Evolutionary conservation across 1,284 basidiomycete genomes (phyloP).

Genomic region (Ustilago curta): DNA sequence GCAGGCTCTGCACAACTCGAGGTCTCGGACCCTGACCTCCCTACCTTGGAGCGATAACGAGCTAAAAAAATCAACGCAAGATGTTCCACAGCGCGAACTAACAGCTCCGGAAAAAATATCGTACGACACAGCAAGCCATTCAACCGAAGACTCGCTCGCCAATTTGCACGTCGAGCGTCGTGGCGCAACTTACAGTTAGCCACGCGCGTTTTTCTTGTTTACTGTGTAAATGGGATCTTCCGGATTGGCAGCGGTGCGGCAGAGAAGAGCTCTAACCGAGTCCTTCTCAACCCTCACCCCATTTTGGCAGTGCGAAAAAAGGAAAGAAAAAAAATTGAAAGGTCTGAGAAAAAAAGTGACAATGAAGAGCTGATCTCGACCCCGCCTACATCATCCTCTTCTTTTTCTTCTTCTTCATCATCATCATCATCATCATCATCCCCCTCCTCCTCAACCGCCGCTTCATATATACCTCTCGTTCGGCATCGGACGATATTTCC

Average conservation of each 20-base stretch:
- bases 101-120: no score
- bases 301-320: not conserved
- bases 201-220: no score
- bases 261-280: no score
- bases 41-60: not conserved
- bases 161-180: no score
- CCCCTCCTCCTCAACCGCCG: not conserved
- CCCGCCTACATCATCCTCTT: not conserved
- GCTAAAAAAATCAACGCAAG: no score
- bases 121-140: no score
- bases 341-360: not conserved
- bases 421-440: not conserved
- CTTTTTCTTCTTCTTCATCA: not conserved
- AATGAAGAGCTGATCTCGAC: no score
- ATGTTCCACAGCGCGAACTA: not conserved
- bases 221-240: no score
- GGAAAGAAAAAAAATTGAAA: slow-evolving; percentile 2
- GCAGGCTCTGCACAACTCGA: not conserved
- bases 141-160: no score
- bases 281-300: no score
- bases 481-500: not conserved
- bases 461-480: slow-evolving; percentile 4
- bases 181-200: no score
- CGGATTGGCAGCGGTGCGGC: no score
- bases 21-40: slow-evolving; percentile 17